Percentiles rank a stretch among this genome's conserved stretches.
phyloP scores from a whole-genome alignment of 176 grass and related monocot species.

The Triticum dicoccoides region DNA sequence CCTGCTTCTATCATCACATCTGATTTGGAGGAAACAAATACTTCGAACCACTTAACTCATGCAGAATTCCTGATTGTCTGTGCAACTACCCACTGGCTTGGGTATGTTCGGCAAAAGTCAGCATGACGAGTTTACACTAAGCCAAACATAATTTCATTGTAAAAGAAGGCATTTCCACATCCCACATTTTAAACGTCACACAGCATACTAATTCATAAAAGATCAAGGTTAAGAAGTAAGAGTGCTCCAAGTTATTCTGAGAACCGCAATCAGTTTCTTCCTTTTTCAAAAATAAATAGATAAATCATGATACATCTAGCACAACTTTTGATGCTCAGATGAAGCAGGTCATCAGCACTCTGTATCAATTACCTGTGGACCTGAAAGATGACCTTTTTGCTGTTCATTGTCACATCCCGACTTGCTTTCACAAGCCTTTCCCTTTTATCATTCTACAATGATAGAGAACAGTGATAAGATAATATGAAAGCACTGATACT shows the following conservation, averaged over 20 bases:
- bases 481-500: not conserved
- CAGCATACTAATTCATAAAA: slow-evolving; percentile 2
- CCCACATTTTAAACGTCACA: not conserved
- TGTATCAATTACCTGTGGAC: slow-evolving; percentile 74
- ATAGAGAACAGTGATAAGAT: slow-evolving; percentile 10
- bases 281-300: not conserved
- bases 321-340: not conserved
- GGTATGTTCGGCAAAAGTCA: slow-evolving; percentile 3
- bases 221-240: not conserved
- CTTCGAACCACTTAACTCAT: slow-evolving; percentile 26
- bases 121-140: slow-evolving; percentile 1
- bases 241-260: not conserved
- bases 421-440: slow-evolving; percentile 94
- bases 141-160: not conserved
- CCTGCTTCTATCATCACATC: not conserved
- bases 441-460: slow-evolving; percentile 92
- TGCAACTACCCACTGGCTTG: not conserved
- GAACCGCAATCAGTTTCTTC: not conserved
- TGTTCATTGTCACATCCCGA: slow-evolving; percentile 98
- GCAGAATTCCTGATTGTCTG: not conserved
- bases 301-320: not conserved
- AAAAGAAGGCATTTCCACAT: not conserved
- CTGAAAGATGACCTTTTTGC: slow-evolving; percentile 99
- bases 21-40: slow-evolving; percentile 11
- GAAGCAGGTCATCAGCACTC: not conserved